Percentiles rank a stretch among this genome's conserved stretches.
phyloP scores from a whole-genome alignment of 331 rosid species.

The Arachis monticola region DNA sequence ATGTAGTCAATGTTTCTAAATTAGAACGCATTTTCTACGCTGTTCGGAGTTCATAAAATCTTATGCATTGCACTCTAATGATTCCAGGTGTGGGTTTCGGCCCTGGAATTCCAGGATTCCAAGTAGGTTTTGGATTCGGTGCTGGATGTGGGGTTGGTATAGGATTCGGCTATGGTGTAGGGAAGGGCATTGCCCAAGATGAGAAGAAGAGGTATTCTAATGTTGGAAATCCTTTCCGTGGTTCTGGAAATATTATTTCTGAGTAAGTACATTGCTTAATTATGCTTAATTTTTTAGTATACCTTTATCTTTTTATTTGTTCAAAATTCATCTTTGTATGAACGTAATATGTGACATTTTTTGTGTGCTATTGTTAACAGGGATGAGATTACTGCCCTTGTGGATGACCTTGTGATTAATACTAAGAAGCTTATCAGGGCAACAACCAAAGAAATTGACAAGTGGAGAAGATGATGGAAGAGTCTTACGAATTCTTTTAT shows the following conservation, averaged over 20 bases:
- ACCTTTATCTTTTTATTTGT: conserved; percentile 23
- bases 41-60: conserved; percentile 24
- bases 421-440: conserved; percentile 69
- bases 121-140: conserved; percentile 82
- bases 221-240: conserved; percentile 58
- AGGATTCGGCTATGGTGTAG: conserved; percentile 90
- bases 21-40: not conserved
- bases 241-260: conserved; percentile 46
- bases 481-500: conserved; percentile 8
- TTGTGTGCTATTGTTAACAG: conserved; percentile 30
- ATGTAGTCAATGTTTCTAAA: conserved; percentile 5
- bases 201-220: conserved; percentile 68
- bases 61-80: conserved; percentile 5
- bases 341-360: too few species aligned
- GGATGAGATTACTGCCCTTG: conserved; percentile 72
- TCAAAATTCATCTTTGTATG: not conserved
- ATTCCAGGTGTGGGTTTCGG: conserved; percentile 83
- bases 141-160: conserved; percentile 91
- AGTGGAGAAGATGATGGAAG: conserved; percentile 65
- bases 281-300: not conserved
- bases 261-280: conserved; percentile 58
- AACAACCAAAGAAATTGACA: conserved; percentile 75
- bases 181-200: conserved; percentile 84
- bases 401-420: conserved; percentile 69
- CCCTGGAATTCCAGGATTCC: conserved; percentile 89